Base-by-base conservation (phyloP, 768 basidiomycete species). In the Lactarius hengduanensis region DNA sequence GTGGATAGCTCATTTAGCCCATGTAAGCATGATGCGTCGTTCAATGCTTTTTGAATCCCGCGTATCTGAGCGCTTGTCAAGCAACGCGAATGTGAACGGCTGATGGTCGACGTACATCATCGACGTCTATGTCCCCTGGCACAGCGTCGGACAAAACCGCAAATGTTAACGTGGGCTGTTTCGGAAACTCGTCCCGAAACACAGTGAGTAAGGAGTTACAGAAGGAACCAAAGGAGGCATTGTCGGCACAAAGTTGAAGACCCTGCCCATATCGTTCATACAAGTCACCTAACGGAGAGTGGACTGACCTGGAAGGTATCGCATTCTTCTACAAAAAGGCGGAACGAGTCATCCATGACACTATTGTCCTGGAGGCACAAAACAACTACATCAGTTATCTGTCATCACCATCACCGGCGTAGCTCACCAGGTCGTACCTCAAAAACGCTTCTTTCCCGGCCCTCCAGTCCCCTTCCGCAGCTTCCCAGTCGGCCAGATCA, bases 271-370 rank as follows among this genome's bases (percentile, higher is more conserved):
- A 28, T 9, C 5, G 2, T 41, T n/a, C 45, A 61, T 70, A 22
- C 34, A 18, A 18, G 43, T 26, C 18, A 13, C 54, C 50, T 57
- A 32, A 66, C 15, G 38, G 53, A 36, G 40, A 57, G 54, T 22
- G 7, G 30, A 2, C 59, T 9, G 61, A 89, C 91, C 84, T 92
- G 91, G 16, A 88, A 79, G 60, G 83, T 82, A 73, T 92, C 83
- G 72, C 89, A 90, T 69, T 91, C 90, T 73, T 94, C 91, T 5
- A 90, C 80, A 62, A 89, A 83, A 18, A 81, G 77, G 20, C 91
- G 82, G 60, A 92, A 78, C 15, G 85, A 79, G 5, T 83, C 85
- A 53, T 92, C 90, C 84, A 91, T 86, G 57, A 92, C 71, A 59
- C 82, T 82, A n/a, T 76, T 76, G 54, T 85, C 82, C 90, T 92